Evolutionary conservation across 1,284 basidiomycete species (phyloP).

Genomic region (Laetiporus sulphureus): DNA sequence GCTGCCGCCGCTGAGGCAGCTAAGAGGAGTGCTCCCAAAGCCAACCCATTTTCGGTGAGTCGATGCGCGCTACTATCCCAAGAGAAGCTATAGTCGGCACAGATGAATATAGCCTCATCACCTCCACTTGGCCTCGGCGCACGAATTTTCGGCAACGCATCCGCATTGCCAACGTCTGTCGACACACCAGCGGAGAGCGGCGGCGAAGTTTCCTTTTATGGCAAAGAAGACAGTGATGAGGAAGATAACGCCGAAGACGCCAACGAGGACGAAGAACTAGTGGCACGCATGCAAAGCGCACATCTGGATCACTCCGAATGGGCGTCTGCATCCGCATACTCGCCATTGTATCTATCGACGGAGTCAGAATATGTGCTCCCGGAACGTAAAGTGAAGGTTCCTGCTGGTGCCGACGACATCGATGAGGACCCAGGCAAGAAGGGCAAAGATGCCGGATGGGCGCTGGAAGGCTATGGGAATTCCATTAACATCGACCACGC

Average conservation of each 20-base stretch:
- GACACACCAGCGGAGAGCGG: constrained; percentile 1
- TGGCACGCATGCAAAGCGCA: constrained; percentile 53
- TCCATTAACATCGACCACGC: constrained; percentile 68
- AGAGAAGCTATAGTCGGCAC: constrained; percentile 1
- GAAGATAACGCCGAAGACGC: constrained; percentile 12
- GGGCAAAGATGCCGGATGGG: constrained; percentile 47
- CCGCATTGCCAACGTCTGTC: constrained; percentile 10
- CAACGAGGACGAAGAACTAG: constrained; percentile 35
- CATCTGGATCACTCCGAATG: constrained; percentile 57
- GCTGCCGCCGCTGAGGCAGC: constrained; percentile 28
- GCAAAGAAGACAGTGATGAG: constrained; percentile 10
- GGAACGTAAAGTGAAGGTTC: constrained; percentile 40
- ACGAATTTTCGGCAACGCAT: constrained; percentile 61
- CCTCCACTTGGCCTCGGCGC: constrained; percentile 49
- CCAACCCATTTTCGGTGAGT: constrained; percentile 69
- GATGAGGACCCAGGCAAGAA: constrained; percentile 34
- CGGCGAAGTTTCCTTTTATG: no score
- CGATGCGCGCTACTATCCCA: neutral
- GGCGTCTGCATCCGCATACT: constrained; percentile 54
- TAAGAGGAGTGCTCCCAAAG: constrained; percentile 28
- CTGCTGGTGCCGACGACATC: constrained; percentile 34
- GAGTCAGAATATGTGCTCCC: constrained; percentile 61
- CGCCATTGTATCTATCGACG: constrained; percentile 69
- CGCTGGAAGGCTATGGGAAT: constrained; percentile 70
- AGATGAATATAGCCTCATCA: constrained; percentile 21